These are phyloP conservation scores for Xenoacremonium recifei DNA, from an alignment of 2,329 filamentous ascomycete species.

Conservation along the genomic window DNA sequence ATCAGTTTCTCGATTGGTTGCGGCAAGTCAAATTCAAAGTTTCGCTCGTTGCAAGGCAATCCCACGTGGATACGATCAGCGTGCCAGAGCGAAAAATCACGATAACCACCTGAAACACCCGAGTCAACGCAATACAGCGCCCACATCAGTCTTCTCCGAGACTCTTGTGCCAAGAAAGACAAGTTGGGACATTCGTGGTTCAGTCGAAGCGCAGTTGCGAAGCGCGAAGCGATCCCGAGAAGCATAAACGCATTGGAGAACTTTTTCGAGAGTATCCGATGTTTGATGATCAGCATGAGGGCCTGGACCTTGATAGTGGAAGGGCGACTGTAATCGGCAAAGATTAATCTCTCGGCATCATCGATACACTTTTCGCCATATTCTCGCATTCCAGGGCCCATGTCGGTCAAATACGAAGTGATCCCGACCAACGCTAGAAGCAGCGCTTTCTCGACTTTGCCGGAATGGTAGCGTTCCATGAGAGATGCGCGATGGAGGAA, in stretches of 20 bases:
- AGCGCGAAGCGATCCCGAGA: slow-evolving; percentile 41
- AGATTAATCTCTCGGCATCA: slow-evolving; percentile 52
- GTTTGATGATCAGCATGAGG: slow-evolving; percentile 44
- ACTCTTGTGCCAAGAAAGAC: slow-evolving; percentile 41
- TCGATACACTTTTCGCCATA: slow-evolving; percentile 55
- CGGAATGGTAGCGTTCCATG: slow-evolving; percentile 57
- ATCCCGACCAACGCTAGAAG: slow-evolving; percentile 55
- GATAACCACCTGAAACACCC: slow-evolving; percentile 41
- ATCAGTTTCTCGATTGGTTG: slow-evolving; percentile 53
- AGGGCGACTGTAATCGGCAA: slow-evolving; percentile 52
- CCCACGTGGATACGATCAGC: slow-evolving; percentile 40
- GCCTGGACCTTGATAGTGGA: slow-evolving; percentile 56
- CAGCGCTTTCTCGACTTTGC: slow-evolving; percentile 53
- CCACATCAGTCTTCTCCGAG: slow-evolving; percentile 43
- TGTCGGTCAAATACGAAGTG: slow-evolving; percentile 54
- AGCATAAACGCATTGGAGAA: slow-evolving; percentile 47
- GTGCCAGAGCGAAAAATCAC: slow-evolving; percentile 44
- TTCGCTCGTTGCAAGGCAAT: slow-evolving; percentile 42
- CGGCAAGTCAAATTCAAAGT: slow-evolving; percentile 56
- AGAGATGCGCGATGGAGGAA: slow-evolving; percentile 59
- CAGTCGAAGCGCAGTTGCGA: slow-evolving; percentile 41
- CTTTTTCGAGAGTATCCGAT: slow-evolving; percentile 41
- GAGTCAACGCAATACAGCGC: slow-evolving; percentile 43
- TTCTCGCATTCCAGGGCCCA: slow-evolving; percentile 50
- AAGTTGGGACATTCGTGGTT: slow-evolving; percentile 42